Percentiles rank a stretch among this genome's conserved stretches.
phyloP scores from a whole-genome alignment of 169 alveolate species.

The Amoebophrya sp. region DNA sequence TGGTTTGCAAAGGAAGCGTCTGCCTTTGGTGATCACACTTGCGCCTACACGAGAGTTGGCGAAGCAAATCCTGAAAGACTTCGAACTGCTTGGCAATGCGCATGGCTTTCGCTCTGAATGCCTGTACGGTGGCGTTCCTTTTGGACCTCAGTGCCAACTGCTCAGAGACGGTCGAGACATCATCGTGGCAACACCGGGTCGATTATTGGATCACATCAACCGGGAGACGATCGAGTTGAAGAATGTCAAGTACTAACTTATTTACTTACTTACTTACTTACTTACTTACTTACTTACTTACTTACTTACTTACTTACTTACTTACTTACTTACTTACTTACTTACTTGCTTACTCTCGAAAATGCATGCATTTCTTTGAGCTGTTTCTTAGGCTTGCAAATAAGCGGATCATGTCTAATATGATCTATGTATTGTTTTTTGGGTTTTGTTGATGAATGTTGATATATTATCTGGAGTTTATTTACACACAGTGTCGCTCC shows the following conservation, averaged over 20 bases:
- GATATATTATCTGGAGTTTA: neutral
- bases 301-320: neutral
- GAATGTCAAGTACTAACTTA: neutral
- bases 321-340: neutral
- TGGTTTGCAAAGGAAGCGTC: neutral
- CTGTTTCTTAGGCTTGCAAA: no score
- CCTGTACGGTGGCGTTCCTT: conserved; percentile 38
- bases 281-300: neutral
- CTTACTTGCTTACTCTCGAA: neutral
- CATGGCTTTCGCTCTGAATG: conserved; percentile 31
- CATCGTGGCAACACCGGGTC: conserved; percentile 44
- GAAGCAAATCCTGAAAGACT: conserved; percentile 40
- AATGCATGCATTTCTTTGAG: neutral
- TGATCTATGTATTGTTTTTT: no score
- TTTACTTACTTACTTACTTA: neutral
- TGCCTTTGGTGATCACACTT: neutral
- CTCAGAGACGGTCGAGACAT: neutral
- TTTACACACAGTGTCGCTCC: neutral
- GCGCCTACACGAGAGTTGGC: conserved; percentile 42
- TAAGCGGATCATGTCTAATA: no score
- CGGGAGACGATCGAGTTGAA: conserved; percentile 26
- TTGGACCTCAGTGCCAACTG: neutral
- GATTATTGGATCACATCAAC: conserved; percentile 43
- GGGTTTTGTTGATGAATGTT: no score
- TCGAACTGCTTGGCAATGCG: conserved; percentile 39